Conservation (phyloP, 352 stramenopile genomes). For the Pythium plurisporium region DNA sequence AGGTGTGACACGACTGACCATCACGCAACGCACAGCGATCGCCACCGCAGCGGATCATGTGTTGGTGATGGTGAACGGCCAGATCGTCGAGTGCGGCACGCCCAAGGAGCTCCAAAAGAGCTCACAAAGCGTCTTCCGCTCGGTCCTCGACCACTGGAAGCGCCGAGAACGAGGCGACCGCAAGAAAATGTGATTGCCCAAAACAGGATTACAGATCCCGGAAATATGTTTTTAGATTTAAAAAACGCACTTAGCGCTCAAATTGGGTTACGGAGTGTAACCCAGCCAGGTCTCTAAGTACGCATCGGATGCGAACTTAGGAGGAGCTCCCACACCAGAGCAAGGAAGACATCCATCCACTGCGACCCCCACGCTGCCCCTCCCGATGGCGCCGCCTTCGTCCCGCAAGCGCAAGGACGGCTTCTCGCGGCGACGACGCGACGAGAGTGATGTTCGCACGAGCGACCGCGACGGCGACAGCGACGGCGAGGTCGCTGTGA, state of each 20-base stretch:
- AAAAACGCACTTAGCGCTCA: too few relatives aligned
- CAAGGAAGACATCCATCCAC: background rate
- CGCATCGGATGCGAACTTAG: conserved; percentile 10
- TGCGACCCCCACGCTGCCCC: too few relatives aligned
- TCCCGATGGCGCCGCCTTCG: conserved; percentile 1
- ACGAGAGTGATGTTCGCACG: conserved; percentile 1
- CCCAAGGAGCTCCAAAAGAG: conserved; percentile 80
- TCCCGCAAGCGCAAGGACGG: conserved; percentile 21
- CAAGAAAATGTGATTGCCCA: conserved; percentile 19
- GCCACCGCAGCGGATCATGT: conserved; percentile 95
- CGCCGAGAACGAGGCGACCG: conserved; percentile 4
- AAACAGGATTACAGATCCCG: too few relatives aligned
- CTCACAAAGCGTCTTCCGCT: conserved; percentile 43
- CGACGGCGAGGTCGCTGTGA: conserved; percentile 19
- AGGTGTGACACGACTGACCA: conserved; percentile 91
- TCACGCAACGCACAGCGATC: conserved; percentile 96
- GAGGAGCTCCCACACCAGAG: background rate
- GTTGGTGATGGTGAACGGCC: conserved; percentile 93
- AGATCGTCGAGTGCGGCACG: conserved; percentile 83
- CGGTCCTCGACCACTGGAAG: conserved; percentile 57
- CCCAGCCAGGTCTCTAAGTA: conserved; percentile 7
- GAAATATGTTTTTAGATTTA: too few relatives aligned
- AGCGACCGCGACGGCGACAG: conserved; percentile 12
- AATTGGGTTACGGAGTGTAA: background rate
- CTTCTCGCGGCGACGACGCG: conserved; percentile 22